These are phyloP conservation scores for Exophiala sp. DNA, from an alignment of 2,329 filamentous ascomycete species.

Conservation along the genomic window DNA sequence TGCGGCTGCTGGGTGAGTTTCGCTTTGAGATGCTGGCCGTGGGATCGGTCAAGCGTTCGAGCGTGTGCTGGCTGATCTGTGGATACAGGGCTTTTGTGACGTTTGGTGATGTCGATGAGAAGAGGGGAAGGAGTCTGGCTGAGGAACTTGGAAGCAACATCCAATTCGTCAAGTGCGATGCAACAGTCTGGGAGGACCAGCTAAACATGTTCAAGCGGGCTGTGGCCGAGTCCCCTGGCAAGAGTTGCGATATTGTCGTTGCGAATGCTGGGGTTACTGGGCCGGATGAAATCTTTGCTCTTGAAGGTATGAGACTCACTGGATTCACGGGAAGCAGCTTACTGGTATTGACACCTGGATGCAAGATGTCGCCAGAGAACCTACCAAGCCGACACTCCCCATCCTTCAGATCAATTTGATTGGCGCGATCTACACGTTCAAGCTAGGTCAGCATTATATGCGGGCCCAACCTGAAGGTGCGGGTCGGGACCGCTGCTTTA, in stretches of 20 bases:
- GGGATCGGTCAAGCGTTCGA: no score
- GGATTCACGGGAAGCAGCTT: constrained; percentile 32
- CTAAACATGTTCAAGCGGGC: constrained; percentile 61
- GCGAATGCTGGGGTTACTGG: constrained; percentile 63
- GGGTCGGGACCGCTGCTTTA: constrained; percentile 27
- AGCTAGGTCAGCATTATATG: constrained; percentile 34
- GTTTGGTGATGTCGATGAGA: constrained; percentile 36
- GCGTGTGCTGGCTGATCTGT: not conserved
- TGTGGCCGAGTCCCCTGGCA: constrained; percentile 49
- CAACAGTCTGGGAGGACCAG: constrained; percentile 63
- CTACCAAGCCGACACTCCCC: constrained; percentile 32
- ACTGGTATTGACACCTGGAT: constrained; percentile 34
- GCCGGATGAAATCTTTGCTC: constrained; percentile 29
- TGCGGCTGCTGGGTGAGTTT: constrained; percentile 22
- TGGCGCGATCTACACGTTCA: constrained; percentile 16
- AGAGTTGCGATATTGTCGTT: constrained; percentile 61
- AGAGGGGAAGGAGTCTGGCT: constrained; percentile 36
- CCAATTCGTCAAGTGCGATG: constrained; percentile 47
- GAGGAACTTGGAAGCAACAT: constrained; percentile 7
- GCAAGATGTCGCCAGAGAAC: constrained; percentile 15
- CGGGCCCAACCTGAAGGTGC: constrained; percentile 15
- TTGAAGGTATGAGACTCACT: constrained; percentile 20
- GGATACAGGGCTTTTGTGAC: constrained; percentile 15
- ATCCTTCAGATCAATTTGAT: constrained; percentile 30
- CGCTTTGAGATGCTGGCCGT: not conserved